phyloP scores from a whole-genome alignment of 768 basidiomycete genomes.

The Piloderma croceum region DNA sequence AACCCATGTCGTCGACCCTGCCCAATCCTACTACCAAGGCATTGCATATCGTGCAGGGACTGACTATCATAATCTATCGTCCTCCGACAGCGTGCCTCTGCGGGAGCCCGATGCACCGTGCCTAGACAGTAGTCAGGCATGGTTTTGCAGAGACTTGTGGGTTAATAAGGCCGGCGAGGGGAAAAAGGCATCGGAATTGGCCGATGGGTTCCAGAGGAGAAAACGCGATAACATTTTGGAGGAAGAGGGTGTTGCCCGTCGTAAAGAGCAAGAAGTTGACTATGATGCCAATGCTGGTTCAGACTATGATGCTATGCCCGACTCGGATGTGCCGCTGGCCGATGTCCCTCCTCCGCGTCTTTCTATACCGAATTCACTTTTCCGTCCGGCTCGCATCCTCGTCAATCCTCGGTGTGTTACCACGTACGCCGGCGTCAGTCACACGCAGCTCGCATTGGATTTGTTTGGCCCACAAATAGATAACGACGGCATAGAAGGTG shows the following conservation, averaged over 20 bases:
- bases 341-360: conserved; percentile 32
- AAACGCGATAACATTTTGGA: conserved; percentile 29
- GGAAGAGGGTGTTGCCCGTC: conserved; percentile 27
- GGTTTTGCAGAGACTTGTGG: conserved; percentile 98
- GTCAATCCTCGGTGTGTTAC: conserved; percentile 97
- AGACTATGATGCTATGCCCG: conserved; percentile 84
- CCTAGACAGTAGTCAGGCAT: conserved; percentile 93
- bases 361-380: conserved; percentile 82
- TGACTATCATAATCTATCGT: conserved; percentile 76
- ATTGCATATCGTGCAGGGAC: conserved; percentile 78
- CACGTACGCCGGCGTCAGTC: conserved; percentile 95
- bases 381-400: conserved; percentile 83
- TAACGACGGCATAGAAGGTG: conserved; percentile 41
- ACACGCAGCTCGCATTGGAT: conserved; percentile 92
- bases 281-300: conserved; percentile 80
- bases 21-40: conserved; percentile 91
- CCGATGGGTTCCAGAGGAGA: conserved; percentile 29
- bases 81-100: conserved; percentile 44
- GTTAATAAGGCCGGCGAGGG: conserved; percentile 78
- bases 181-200: conserved; percentile 50
- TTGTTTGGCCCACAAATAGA: conserved; percentile 79
- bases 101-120: conserved; percentile 81
- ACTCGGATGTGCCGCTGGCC: conserved; percentile 42
- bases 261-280: conserved; percentile 40
- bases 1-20: conserved; percentile 93